Evolutionary conservation across 2,329 filamentous ascomycete genomes (phyloP).

Genomic region (Fusarium humuli): DNA sequence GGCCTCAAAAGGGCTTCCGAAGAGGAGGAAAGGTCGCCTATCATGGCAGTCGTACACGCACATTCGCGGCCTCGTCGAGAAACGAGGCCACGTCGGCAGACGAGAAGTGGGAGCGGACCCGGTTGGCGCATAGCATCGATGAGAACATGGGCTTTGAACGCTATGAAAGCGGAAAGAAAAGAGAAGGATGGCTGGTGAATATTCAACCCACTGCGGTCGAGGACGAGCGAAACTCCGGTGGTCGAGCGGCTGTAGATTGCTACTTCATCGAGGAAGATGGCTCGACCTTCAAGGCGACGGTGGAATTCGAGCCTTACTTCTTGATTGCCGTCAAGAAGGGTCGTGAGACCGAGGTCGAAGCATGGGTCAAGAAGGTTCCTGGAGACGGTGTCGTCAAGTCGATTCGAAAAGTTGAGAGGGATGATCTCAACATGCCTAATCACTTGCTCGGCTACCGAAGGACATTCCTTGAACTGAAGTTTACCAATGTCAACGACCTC

Average conservation of each 20-base stretch:
- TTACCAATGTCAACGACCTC: conserved; percentile 88
- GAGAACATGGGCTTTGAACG: conserved; percentile 94
- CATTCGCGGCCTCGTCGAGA: conserved; percentile 81
- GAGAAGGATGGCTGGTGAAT: conserved; percentile 93
- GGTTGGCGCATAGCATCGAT: conserved; percentile 88
- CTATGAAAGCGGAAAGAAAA: conserved; percentile 86
- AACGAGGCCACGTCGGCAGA: conserved; percentile 90
- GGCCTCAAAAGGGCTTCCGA: conserved; percentile 74
- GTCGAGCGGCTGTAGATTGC: conserved; percentile 91
- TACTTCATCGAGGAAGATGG: conserved; percentile 95
- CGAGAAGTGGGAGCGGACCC: conserved; percentile 89
- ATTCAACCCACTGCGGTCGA: conserved; percentile 90
- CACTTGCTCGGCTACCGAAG: conserved; percentile 91
- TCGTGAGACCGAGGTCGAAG: conserved; percentile 91
- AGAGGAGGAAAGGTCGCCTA: conserved; percentile 76
- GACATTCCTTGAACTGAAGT: conserved; percentile 87
- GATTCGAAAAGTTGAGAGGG: conserved; percentile 84
- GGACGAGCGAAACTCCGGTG: conserved; percentile 84
- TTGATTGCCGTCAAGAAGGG: conserved; percentile 89
- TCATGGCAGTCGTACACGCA: conserved; percentile 78
- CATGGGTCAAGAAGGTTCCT: conserved; percentile 85
- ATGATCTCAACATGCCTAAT: conserved; percentile 95
- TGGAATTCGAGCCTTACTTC: conserved; percentile 98
- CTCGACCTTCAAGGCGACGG: conserved; percentile 91
- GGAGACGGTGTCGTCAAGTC: conserved; percentile 85